Conservation (phyloP, 2,329 filamentous ascomycete genomes). For the Kalaharituber pfeilii region DNA sequence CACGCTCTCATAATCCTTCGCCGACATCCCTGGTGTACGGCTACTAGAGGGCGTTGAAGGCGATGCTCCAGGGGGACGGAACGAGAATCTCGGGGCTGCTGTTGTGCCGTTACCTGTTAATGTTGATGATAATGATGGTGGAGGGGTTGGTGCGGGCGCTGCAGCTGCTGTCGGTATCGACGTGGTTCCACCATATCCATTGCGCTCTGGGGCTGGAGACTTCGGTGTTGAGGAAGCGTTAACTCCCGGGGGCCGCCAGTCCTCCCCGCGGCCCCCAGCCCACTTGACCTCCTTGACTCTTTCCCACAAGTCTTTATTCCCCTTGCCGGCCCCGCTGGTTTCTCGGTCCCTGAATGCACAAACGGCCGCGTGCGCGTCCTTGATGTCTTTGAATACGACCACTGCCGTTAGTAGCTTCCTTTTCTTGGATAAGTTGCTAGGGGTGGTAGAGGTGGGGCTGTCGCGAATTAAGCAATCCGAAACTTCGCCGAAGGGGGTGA, state of each 20-base stretch:
- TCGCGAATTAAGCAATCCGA: constrained; percentile 24
- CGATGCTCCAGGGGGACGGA: neutral
- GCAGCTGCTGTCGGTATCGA: neutral
- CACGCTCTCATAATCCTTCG: constrained; percentile 20
- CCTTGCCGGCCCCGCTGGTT: constrained; percentile 7
- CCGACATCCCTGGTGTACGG: constrained; percentile 1
- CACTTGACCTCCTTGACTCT: constrained; percentile 19
- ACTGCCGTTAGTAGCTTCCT: constrained; percentile 16
- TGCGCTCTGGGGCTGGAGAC: constrained; percentile 16
- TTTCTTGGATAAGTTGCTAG: neutral
- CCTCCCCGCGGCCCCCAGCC: constrained; percentile 19
- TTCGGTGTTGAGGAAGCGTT: too few relatives aligned
- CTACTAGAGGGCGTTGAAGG: constrained; percentile 5
- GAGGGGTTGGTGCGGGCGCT: neutral
- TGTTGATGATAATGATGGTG: neutral
- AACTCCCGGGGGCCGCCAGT: too few relatives aligned
- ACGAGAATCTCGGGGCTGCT: neutral
- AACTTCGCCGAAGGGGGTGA: constrained; percentile 32
- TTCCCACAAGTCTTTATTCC: constrained; percentile 5
- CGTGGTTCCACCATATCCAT: neutral
- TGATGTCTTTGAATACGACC: constrained; percentile 20
- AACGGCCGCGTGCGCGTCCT: constrained; percentile 19
- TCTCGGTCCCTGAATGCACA: constrained; percentile 8
- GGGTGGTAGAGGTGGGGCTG: neutral
- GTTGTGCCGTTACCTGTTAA: neutral